phyloP scores from a whole-genome alignment of 176 grass and related monocot species.

The Miscanthus lutarioriparius region DNA sequence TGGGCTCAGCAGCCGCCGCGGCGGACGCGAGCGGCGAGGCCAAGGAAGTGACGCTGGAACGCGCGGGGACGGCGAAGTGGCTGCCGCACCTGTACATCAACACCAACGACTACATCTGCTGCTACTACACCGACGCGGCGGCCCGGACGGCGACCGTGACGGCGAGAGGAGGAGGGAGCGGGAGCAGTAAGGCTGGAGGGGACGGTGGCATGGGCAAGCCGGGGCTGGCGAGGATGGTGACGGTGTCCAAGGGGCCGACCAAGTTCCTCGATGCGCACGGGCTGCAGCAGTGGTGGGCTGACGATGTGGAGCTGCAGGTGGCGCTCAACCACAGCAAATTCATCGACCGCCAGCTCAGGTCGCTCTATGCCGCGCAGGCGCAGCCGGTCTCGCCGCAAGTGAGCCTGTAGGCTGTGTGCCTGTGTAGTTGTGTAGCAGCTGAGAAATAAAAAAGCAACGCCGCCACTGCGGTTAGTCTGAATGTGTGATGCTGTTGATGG shows the following conservation, averaged over 20 bases:
- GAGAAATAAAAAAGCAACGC: not conserved
- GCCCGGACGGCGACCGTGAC: conserved; percentile 54
- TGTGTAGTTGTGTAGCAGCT: not conserved
- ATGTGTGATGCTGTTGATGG: not conserved
- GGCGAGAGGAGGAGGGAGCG: not conserved
- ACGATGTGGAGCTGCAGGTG: conserved; percentile 76
- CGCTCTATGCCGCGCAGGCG: conserved; percentile 50
- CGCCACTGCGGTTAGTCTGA: not conserved
- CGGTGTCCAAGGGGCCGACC: conserved; percentile 70
- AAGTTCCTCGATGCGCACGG: conserved; percentile 78
- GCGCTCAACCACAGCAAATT: conserved; percentile 75
- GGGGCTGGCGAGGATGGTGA: conserved; percentile 55
- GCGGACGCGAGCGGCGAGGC: not conserved
- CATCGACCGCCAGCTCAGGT: conserved; percentile 73
- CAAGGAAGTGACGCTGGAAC: conserved; percentile 23
- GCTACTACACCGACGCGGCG: conserved; percentile 68
- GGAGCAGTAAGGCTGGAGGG: not conserved
- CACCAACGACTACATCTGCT: conserved; percentile 89
- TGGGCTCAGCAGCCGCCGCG: conserved; percentile 7
- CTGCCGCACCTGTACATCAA: conserved; percentile 85
- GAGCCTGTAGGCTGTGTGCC: not conserved
- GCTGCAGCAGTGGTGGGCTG: conserved; percentile 86
- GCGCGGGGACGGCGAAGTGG: conserved; percentile 51
- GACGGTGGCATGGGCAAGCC: not conserved
- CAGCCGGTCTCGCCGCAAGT: not conserved